Evolutionary conservation across 2,329 filamentous ascomycete species (phyloP).

Genomic region (Trichoderma polysporum): DNA sequence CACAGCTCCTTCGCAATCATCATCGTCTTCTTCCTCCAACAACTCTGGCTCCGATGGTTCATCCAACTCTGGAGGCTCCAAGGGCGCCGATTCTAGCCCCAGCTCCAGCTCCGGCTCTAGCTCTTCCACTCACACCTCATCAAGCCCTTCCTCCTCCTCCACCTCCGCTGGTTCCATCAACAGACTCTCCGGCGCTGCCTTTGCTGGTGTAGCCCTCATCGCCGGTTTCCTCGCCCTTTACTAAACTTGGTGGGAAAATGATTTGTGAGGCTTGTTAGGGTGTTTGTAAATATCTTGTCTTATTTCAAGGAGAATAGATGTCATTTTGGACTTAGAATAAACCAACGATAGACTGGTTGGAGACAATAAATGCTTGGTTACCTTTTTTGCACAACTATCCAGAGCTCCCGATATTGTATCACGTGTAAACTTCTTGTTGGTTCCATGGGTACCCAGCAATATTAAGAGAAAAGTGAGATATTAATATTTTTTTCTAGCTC

Average conservation of each 20-base stretch:
- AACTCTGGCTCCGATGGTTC: neutral
- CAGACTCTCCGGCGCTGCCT: conserved; percentile 23
- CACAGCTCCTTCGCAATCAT: conserved; percentile 7
- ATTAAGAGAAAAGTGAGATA: neutral
- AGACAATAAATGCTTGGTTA: conserved; percentile 12
- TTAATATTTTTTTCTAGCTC: neutral
- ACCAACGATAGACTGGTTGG: conserved; percentile 18
- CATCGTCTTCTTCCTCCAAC: conserved; percentile 8
- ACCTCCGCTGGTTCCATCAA: conserved; percentile 4
- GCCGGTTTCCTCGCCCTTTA: conserved; percentile 22
- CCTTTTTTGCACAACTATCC: neutral
- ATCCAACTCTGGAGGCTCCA: neutral
- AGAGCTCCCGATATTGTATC: neutral
- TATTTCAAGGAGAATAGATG: neutral
- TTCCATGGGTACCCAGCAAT: neutral
- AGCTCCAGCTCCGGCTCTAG: conserved; percentile 4
- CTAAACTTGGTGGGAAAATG: conserved; percentile 18
- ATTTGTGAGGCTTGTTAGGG: neutral
- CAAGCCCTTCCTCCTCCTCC: neutral
- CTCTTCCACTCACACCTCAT: conserved; percentile 13
- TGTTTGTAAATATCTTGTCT: neutral
- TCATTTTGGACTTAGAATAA: conserved; percentile 1
- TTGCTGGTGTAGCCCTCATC: conserved; percentile 22
- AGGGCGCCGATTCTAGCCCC: neutral
- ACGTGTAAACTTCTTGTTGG: neutral